Evolutionary conservation across 192 early-diverging fungal species (phyloP).

Genomic region (Coemansia biformis): DNA sequence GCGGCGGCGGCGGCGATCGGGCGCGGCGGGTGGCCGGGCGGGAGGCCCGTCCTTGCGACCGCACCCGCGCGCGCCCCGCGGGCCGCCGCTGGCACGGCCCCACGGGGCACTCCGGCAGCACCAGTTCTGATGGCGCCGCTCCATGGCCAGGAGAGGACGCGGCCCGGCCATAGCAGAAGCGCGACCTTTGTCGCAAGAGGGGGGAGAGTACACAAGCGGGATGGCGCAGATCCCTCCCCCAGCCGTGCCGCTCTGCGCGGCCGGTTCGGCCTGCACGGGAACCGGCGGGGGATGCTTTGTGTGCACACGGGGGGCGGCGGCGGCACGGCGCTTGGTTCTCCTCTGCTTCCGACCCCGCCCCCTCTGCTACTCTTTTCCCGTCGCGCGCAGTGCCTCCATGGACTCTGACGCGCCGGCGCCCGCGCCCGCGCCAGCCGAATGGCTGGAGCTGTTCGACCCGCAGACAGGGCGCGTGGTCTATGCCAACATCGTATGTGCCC

Average conservation of each 20-base stretch:
- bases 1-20: background rate
- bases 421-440: conserved; percentile 32
- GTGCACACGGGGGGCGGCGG: no score
- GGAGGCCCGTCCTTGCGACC: conserved; percentile 14
- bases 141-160: no score
- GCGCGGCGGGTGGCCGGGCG: background rate
- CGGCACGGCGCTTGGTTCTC: background rate
- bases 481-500: conserved; percentile 58
- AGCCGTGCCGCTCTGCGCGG: no score
- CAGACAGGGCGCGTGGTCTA: conserved; percentile 61
- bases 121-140: conserved; percentile 8
- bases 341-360: background rate
- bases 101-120: background rate
- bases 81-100: background rate
- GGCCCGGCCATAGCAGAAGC: no score
- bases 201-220: no score
- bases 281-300: no score
- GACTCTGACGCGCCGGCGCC: conserved; percentile 9
- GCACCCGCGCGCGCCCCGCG: background rate
- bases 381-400: conserved; percentile 1
- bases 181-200: no score
- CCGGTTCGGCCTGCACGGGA: no score
- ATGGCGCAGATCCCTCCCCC: background rate
- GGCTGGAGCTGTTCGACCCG: conserved; percentile 68
- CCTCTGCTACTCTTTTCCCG: conserved; percentile 10